Evolutionary conservation across 495 filamentous ascomycete species (phyloP), one percentile per base, ranked within the genome.

Genomic region (Penicillium bovifimosum): DNA sequence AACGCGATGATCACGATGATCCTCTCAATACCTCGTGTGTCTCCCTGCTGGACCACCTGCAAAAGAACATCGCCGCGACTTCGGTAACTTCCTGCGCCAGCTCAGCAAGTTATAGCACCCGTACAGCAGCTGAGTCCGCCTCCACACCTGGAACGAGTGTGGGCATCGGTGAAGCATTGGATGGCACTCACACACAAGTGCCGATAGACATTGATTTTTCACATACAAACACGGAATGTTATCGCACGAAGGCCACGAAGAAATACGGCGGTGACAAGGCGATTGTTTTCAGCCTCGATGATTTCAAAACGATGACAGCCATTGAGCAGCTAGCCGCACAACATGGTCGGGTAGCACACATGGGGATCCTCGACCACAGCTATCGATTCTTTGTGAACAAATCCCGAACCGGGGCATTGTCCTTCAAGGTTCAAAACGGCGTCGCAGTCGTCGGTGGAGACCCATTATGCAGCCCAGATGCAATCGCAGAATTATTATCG

Each of bases 311-410:
- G 0, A 59, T 65, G 41, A 51, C 59, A 5, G 58, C 66, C 20
- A 63, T 72, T 14, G 58, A 68, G 31, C 47, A 41, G 0, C 55
- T 76, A 5, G 63, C 70, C 0, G 49, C 58, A 4, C 46, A 57
- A 8, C 67, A 75, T 41, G 69, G 74, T 10, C 62, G 60, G 1
- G 68, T 72, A 2, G 73, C 72, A 7, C 68, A 76, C 55, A 75
- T 75, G 72, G 74, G 71, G 1, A 66, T 76, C 20, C 63, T 76
- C 1, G 74, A 76, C 41, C 65, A 45, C 28, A 72, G 70, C 47
- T 75, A 76, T 47, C 60, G 51, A 4, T 68, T 74, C 46, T 76
- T 75, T 47, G 56, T 75, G 3, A 74, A 71, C 47, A 55, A 62
- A 28, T 39, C 53, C 9, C 52, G 55, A 11, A 68, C 66, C n/a